These are phyloP conservation scores for Cryomyces minteri DNA, from an alignment of 495 filamentous ascomycete genomes.

Conservation along the genomic window DNA sequence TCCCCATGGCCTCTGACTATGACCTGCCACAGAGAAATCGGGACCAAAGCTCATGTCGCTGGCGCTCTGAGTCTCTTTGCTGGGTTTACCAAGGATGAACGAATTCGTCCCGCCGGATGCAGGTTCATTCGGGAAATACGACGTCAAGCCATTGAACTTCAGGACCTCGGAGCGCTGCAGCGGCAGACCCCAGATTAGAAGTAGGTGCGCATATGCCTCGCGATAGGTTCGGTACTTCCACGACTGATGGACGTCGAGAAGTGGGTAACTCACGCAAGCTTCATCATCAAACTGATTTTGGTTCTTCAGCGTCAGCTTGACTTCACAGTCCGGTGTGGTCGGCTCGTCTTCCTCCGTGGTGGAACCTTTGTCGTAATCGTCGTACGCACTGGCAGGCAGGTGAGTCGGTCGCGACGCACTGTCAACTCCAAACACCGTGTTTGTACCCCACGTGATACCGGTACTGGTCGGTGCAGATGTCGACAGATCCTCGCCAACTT, in stretches of 20 bases:
- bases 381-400: constrained; percentile 2
- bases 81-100: too few relatives aligned
- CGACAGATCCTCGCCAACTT: constrained; percentile 37
- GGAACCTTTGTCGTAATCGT: not conserved
- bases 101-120: too few relatives aligned
- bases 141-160: constrained; percentile 50
- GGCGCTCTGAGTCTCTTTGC: too few relatives aligned
- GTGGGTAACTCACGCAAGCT: constrained; percentile 42
- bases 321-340: not conserved
- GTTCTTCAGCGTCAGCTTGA: constrained; percentile 55
- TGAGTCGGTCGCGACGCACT: constrained; percentile 6
- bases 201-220: constrained; percentile 59
- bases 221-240: constrained; percentile 52
- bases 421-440: constrained; percentile 29
- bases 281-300: constrained; percentile 62
- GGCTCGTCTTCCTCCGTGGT: not conserved
- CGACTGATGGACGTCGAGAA: constrained; percentile 46
- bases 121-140: constrained; percentile 6
- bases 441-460: constrained; percentile 46
- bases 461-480: constrained; percentile 34
- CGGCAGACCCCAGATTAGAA: constrained; percentile 67
- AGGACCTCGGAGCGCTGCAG: constrained; percentile 61
- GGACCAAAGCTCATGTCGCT: too few relatives aligned
- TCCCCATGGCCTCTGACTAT: too few relatives aligned
- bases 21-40: too few relatives aligned